These are phyloP conservation scores for Aspergillus cejpii DNA, from an alignment of 2,329 filamentous ascomycete species.

Conservation along the genomic window DNA sequence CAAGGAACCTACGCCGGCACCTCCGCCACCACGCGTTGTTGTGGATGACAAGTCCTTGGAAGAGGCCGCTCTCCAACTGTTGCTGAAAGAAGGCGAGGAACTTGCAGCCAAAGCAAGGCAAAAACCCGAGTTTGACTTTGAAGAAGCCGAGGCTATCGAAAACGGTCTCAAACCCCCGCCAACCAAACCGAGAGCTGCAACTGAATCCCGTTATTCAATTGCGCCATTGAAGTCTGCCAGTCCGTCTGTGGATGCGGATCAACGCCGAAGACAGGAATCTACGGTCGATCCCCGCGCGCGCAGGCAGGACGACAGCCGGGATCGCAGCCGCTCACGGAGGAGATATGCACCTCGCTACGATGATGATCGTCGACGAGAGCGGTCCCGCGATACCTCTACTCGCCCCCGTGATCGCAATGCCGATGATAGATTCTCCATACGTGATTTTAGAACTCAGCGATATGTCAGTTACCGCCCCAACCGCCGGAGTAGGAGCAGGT, in stretches of 20 bases:
- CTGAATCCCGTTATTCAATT: slow-evolving; percentile 25
- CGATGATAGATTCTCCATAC: slow-evolving; percentile 30
- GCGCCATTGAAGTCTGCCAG: slow-evolving; percentile 26
- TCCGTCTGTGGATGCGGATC: slow-evolving; percentile 24
- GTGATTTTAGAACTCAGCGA: slow-evolving; percentile 26
- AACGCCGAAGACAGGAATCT: slow-evolving; percentile 23
- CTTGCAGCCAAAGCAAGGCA: slow-evolving; percentile 47
- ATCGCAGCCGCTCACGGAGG: slow-evolving; percentile 27
- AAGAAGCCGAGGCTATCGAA: slow-evolving; percentile 41
- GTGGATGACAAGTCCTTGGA: slow-evolving; percentile 52
- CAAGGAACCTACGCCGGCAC: slow-evolving; percentile 30
- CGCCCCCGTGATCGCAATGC: slow-evolving; percentile 29
- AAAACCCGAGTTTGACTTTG: slow-evolving; percentile 48
- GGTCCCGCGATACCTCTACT: slow-evolving; percentile 25
- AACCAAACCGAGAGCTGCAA: slow-evolving; percentile 22
- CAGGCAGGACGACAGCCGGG: slow-evolving; percentile 24
- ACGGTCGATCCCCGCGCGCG: slow-evolving; percentile 20
- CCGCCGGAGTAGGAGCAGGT: slow-evolving; percentile 34
- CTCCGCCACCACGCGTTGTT: slow-evolving; percentile 21
- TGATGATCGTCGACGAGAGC: slow-evolving; percentile 24
- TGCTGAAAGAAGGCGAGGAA: slow-evolving; percentile 51
- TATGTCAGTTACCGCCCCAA: slow-evolving; percentile 29
- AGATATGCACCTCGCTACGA: slow-evolving; percentile 26
- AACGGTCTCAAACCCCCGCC: slow-evolving; percentile 31
- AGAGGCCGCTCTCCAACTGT: slow-evolving; percentile 48